Evolutionary conservation across 225 moss, liverwort and hornwort species (phyloP).

Genomic region (Lunularia cruciata): DNA sequence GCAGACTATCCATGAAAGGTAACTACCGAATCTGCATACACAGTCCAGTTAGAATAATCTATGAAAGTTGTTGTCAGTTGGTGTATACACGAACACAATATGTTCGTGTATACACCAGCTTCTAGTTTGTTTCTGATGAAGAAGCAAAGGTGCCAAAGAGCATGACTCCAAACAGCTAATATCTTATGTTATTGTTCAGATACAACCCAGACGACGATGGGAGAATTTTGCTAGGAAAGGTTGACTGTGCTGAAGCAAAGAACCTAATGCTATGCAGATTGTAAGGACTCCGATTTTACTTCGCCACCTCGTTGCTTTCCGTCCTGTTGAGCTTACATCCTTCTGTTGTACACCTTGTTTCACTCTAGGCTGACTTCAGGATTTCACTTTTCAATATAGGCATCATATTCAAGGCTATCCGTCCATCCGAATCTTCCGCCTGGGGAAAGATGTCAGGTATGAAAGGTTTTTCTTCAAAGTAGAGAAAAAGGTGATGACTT

Average conservation of each 20-base stretch:
- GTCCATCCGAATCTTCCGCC: constrained; percentile 78
- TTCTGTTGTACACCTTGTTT: neutral
- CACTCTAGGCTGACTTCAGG: neutral
- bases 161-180: neutral
- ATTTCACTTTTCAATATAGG: constrained; percentile 21
- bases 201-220: constrained; percentile 77
- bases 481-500: no score
- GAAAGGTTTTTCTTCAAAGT: neutral
- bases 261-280: constrained; percentile 55
- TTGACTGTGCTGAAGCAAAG: constrained; percentile 58
- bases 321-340: neutral
- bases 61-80: no score
- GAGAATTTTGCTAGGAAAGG: constrained; percentile 67
- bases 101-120: no score
- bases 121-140: constrained; percentile 1
- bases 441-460: constrained; percentile 71
- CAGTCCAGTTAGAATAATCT: no score
- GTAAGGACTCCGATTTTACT: constrained; percentile 36
- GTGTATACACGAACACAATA: no score
- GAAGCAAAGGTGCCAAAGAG: neutral
- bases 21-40: no score
- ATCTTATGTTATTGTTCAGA: constrained; percentile 36
- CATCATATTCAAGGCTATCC: constrained; percentile 89
- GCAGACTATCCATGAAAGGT: constrained; percentile 68
- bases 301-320: neutral